Evolutionary conservation across 73 alveolate genomes (phyloP).

Genomic region (Uronychia binucleata): DNA sequence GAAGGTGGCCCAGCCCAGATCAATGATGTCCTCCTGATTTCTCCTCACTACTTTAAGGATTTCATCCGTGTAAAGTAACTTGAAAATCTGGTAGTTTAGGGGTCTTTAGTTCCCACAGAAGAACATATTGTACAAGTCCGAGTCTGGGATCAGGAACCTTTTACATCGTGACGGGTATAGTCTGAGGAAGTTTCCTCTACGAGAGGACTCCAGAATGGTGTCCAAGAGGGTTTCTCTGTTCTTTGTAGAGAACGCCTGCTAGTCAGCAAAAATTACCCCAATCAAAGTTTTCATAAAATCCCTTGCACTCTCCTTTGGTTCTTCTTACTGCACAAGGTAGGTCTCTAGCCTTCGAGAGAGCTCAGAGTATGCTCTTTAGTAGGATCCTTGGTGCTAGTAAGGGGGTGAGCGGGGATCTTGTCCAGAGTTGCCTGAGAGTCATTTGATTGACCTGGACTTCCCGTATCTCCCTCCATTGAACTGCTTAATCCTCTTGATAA

Average conservation of each 20-base stretch:
- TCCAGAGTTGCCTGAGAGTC: neutral
- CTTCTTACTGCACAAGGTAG: neutral
- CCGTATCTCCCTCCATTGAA: conserved; percentile 22
- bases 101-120: neutral
- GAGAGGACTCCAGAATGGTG: conserved; percentile 45
- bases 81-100: neutral
- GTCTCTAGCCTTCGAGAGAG: neutral
- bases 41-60: neutral
- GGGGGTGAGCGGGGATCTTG: neutral
- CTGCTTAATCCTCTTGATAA: conserved; percentile 26
- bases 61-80: neutral
- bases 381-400: neutral
- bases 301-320: neutral
- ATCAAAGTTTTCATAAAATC: neutral
- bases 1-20: neutral
- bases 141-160: neutral
- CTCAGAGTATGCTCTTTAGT: neutral
- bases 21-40: neutral
- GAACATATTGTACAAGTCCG: neutral
- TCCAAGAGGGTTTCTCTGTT: conserved; percentile 58
- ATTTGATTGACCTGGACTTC: neutral
- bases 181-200: conserved; percentile 71
- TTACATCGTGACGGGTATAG: conserved; percentile 52
- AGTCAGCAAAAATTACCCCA: neutral
- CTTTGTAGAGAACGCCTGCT: conserved; percentile 19